phyloP scores from a whole-genome alignment of 805 yeast genomes.

The Yamadazyma insecticola region DNA sequence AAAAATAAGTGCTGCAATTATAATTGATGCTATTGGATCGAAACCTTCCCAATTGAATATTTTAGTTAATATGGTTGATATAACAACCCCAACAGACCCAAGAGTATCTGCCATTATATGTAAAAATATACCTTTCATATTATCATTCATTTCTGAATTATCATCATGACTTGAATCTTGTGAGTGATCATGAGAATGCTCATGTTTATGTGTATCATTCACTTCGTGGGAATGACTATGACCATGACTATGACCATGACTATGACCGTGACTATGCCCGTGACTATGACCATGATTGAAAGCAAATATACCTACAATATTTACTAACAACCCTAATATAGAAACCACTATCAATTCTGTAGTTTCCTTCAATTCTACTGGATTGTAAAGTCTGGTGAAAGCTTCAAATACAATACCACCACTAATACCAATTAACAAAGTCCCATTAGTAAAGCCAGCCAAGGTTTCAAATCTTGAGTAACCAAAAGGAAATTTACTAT shows the following conservation, averaged over 20 bases:
- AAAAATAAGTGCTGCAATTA: conserved; percentile 78
- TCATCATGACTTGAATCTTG: conserved; percentile 9
- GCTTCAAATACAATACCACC: conserved; percentile 87
- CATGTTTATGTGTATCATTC: conserved; percentile 4
- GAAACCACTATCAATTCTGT: conserved; percentile 84
- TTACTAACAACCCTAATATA: conserved; percentile 77
- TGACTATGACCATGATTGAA: conserved; percentile 79
- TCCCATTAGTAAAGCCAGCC: conserved; percentile 95
- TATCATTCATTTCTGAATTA: conserved; percentile 39
- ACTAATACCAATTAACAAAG: conserved; percentile 81
- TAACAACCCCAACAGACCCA: conserved; percentile 96
- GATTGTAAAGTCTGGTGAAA: conserved; percentile 70
- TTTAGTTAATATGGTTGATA: conserved; percentile 76
- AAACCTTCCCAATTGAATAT: conserved; percentile 66
- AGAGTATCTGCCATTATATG: conserved; percentile 94
- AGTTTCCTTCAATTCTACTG: conserved; percentile 73
- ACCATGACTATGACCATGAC: conserved; percentile 30
- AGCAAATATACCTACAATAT: conserved; percentile 89
- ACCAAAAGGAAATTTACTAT: conserved; percentile 81
- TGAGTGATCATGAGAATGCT: conserved; percentile 1
- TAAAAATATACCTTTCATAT: conserved; percentile 90
- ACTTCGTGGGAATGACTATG: conserved; percentile 34
- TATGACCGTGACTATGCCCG: conserved; percentile 35
- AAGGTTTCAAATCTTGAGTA: conserved; percentile 79
- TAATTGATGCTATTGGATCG: conserved; percentile 88